These are phyloP conservation scores for Coprinopsis marcescibilis DNA, from an alignment of 768 basidiomycete genomes.

Conservation along the genomic window DNA sequence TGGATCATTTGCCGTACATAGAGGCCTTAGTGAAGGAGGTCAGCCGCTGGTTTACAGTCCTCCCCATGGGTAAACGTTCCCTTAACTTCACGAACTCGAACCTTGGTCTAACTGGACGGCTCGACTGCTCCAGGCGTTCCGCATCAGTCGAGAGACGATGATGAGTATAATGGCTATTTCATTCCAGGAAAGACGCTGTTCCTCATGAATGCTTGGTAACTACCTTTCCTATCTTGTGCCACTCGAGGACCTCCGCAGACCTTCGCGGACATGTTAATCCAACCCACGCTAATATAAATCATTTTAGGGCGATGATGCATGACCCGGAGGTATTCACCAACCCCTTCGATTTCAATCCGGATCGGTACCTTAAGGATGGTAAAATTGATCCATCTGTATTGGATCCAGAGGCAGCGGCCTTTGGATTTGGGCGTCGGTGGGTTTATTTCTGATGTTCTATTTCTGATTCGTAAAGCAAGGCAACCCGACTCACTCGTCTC, in stretches of 20 bases:
- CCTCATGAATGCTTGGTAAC: slow-evolving; percentile 25
- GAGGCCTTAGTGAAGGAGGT: slow-evolving; percentile 22
- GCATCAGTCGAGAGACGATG: background rate
- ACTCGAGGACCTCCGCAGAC: too few species aligned
- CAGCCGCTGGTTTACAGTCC: slow-evolving; percentile 16
- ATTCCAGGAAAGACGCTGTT: slow-evolving; percentile 32
- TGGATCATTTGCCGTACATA: slow-evolving; percentile 1
- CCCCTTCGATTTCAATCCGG: slow-evolving; percentile 23
- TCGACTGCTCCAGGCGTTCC: background rate
- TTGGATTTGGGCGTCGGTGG: slow-evolving; percentile 24
- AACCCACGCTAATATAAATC: background rate
- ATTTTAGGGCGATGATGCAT: slow-evolving; percentile 19
- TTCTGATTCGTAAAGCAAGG: background rate
- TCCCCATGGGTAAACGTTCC: slow-evolving; percentile 11
- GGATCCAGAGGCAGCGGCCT: slow-evolving; percentile 19
- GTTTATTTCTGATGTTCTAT: background rate
- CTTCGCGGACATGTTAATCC: too few species aligned
- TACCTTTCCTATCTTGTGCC: background rate
- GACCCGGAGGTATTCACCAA: slow-evolving; percentile 20
- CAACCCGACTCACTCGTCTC: background rate
- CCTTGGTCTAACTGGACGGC: background rate
- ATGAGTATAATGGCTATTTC: slow-evolving; percentile 19
- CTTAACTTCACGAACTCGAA: background rate
- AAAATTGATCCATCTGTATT: slow-evolving; percentile 16
- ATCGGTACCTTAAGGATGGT: slow-evolving; percentile 23